Evolutionary conservation across 306 rosid species (phyloP), one percentile per base, ranked within the genome.

Genomic region (Begonia masoniana): DNA sequence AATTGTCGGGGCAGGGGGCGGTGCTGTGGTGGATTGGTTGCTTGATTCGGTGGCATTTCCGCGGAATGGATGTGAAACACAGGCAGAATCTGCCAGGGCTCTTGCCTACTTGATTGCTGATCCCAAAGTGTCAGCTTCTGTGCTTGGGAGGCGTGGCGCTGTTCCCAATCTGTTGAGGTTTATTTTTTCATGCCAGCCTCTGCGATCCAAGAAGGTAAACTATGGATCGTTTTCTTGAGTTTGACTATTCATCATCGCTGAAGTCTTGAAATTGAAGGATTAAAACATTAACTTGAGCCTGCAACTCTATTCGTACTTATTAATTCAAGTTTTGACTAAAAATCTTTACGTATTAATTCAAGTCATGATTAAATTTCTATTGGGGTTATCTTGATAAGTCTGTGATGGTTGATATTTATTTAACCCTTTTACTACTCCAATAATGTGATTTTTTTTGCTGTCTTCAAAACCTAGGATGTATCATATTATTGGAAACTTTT

Each of bases 31-130:
- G 13, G 99, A 91, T 62, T 91, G 99, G 99, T 63, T 91, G 59
- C 79, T 91, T 9, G 92, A 83, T 51, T 83, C 99, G 50, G 96
- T 86, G 48, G 79, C 99, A n/a, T 81, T 68, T 24, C 77, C 74
- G 10, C 73, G 75, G 55, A 83, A 85, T 15, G 92, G 80, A 11
- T 68, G 64, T 15, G 88, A 85, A 48, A 70, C 84, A 13, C 99
- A 91, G 76, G 88, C 86, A 11, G 99, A 91, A 78, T 74, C 94
- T 10, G 94, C 99, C 8, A 91, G 99, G 47, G 99, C 99, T 43
- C 79, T 91, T 13, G 86, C 99, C 6, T 83, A 81, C 76, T 72
- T 91, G 74, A 81, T 91, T 46, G 76, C 96, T 39, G 99, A 91
- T 58, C 94, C 88, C 58, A 76, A 79, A 64, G 96, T 91, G 10